Evolutionary conservation across 768 basidiomycete genomes (phyloP).

Genomic region (Russula lepida): DNA sequence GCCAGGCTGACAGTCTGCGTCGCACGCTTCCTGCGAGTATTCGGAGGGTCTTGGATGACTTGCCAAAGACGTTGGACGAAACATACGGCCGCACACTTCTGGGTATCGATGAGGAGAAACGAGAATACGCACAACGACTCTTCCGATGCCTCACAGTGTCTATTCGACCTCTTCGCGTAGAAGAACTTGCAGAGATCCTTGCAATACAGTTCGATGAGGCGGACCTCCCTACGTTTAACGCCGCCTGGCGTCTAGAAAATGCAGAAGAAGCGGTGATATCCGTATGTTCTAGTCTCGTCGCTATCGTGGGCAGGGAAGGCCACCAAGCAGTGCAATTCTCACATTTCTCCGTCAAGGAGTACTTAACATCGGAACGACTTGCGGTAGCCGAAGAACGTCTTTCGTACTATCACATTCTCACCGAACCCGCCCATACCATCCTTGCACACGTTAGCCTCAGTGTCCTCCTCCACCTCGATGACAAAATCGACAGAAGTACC

Average conservation of each 20-base stretch:
- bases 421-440: not conserved
- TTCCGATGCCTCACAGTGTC: not conserved
- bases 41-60: not conserved
- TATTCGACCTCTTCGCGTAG: not conserved
- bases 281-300: not conserved
- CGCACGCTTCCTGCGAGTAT: not conserved
- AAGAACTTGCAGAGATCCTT: not conserved
- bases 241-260: not conserved
- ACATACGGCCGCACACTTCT: not conserved
- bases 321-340: not conserved
- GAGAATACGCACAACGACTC: not conserved
- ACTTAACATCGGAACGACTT: not conserved
- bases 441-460: not conserved
- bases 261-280: not conserved
- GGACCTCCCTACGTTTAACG: not conserved
- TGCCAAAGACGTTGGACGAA: not conserved
- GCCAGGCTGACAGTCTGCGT: not conserved
- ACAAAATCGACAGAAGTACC: not conserved
- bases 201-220: not conserved
- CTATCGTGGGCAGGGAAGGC: not conserved
- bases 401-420: not conserved
- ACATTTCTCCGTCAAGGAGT: not conserved
- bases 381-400: not conserved
- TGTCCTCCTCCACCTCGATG: not conserved
- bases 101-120: not conserved